phyloP scores from a whole-genome alignment of 768 basidiomycete genomes.

The Podaxis sp. region DNA sequence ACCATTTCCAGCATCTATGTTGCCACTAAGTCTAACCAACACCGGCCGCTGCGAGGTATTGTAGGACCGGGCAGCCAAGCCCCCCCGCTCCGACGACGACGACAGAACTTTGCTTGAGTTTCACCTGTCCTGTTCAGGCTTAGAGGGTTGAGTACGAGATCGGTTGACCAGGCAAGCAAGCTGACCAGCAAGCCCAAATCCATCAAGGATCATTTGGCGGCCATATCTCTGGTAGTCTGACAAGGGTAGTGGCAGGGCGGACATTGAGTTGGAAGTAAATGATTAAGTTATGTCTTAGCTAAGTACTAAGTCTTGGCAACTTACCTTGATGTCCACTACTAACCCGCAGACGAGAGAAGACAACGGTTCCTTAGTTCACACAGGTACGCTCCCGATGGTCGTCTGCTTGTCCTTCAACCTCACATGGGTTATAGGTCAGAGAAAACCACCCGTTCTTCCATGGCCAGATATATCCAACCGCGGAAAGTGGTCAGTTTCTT shows the following conservation, averaged over 20 bases:
- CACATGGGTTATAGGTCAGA: constrained; percentile 16
- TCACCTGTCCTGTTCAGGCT: constrained; percentile 69
- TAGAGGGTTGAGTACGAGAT: constrained; percentile 15
- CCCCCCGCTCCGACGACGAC: constrained; percentile 95
- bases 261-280: neutral
- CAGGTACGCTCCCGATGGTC: constrained; percentile 25
- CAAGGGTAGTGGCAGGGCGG: constrained; percentile 33
- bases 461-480: constrained; percentile 87
- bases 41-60: constrained; percentile 91
- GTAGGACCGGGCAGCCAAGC: constrained; percentile 92
- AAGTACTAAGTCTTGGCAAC: neutral
- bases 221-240: constrained; percentile 90
- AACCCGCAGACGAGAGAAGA: constrained; percentile 24
- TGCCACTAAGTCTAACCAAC: constrained; percentile 57
- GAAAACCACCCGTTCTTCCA: constrained; percentile 51
- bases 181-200: constrained; percentile 82
- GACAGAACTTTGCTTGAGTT: constrained; percentile 71
- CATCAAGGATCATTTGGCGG: constrained; percentile 92
- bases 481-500: constrained; percentile 95
- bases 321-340: neutral
- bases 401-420: neutral
- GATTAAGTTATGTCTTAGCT: constrained; percentile 3
- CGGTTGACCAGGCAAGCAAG: neutral
- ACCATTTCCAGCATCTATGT: neutral
- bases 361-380: constrained; percentile 33